These are phyloP conservation scores for Cyamopsis tetragonoloba DNA, from an alignment of 306 rosid species.

Conservation along the genomic window DNA sequence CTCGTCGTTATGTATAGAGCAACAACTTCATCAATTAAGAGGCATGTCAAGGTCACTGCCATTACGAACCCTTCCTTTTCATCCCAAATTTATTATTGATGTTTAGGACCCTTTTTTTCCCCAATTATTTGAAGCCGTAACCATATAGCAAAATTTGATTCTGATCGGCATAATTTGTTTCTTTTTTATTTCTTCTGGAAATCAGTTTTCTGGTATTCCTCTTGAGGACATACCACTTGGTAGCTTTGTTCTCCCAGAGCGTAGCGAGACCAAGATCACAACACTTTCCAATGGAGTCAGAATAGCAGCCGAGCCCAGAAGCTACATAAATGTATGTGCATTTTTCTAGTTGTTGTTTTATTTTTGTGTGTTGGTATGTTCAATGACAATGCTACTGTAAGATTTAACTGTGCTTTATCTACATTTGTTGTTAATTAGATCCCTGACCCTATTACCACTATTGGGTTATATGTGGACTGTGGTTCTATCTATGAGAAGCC, in stretches of 20 bases:
- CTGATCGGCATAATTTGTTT: background rate
- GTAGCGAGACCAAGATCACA: slow-evolving; percentile 71
- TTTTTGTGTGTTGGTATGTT: background rate
- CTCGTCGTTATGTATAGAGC: slow-evolving; percentile 61
- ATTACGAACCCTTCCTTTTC: background rate
- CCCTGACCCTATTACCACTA: slow-evolving; percentile 84
- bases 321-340: too few relatives aligned
- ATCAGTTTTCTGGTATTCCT: slow-evolving; percentile 36
- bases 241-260: slow-evolving; percentile 65
- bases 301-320: slow-evolving; percentile 71
- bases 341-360: slow-evolving; percentile 13
- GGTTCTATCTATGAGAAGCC: slow-evolving; percentile 94
- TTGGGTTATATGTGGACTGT: slow-evolving; percentile 76
- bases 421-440: slow-evolving; percentile 54
- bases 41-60: slow-evolving; percentile 68
- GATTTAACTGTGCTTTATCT: background rate
- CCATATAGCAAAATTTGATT: slow-evolving; percentile 8
- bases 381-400: background rate
- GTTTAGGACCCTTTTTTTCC: background rate
- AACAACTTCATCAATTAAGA: slow-evolving; percentile 54
- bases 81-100: background rate
- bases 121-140: background rate
- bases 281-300: slow-evolving; percentile 76
- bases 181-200: background rate
- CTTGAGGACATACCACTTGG: slow-evolving; percentile 51